A percentile compares a stretch with the other conserved stretches of the same genome.
phyloP scores from a whole-genome alignment of 495 filamentous ascomycete genomes.

The Cercophora newfieldiana region DNA sequence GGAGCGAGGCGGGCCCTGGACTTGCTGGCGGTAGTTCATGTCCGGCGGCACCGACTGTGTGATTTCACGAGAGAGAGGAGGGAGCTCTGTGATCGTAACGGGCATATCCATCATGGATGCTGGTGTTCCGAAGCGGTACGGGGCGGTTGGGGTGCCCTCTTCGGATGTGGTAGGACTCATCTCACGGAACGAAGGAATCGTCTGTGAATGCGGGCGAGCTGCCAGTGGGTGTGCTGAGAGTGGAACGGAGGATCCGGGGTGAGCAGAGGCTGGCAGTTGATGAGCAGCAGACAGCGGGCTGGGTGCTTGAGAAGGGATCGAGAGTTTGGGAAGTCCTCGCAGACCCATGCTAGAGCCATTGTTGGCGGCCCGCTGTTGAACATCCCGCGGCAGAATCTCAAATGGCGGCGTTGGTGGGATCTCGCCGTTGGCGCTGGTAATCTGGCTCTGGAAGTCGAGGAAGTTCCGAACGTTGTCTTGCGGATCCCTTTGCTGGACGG shows the following conservation, averaged over 20 bases:
- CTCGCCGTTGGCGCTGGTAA: constrained; percentile 51
- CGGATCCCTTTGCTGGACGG: constrained; percentile 70
- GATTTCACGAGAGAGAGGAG: constrained; percentile 66
- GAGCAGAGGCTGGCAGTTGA: constrained; percentile 27
- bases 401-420: constrained; percentile 56
- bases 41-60: constrained; percentile 92
- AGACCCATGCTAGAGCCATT: constrained; percentile 38
- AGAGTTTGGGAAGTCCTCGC: constrained; percentile 57
- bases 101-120: constrained; percentile 91
- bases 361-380: constrained; percentile 4
- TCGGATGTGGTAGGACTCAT: constrained; percentile 50
- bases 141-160: constrained; percentile 49
- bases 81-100: constrained; percentile 68
- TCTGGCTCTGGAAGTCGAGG: constrained; percentile 71
- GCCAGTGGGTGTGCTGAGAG: constrained; percentile 28
- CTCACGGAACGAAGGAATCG: constrained; percentile 53
- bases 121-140: constrained; percentile 76
- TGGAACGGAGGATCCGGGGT: constrained; percentile 18
- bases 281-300: constrained; percentile 8
- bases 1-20: constrained; percentile 43
- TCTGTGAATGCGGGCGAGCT: constrained; percentile 32
- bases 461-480: constrained; percentile 91
- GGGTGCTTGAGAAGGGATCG: constrained; percentile 46
- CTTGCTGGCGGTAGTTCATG: constrained; percentile 67
- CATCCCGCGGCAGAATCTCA: constrained; percentile 44